phyloP scores from a whole-genome alignment of 1,284 basidiomycete genomes.

The Salmacisia buchloeana region DNA sequence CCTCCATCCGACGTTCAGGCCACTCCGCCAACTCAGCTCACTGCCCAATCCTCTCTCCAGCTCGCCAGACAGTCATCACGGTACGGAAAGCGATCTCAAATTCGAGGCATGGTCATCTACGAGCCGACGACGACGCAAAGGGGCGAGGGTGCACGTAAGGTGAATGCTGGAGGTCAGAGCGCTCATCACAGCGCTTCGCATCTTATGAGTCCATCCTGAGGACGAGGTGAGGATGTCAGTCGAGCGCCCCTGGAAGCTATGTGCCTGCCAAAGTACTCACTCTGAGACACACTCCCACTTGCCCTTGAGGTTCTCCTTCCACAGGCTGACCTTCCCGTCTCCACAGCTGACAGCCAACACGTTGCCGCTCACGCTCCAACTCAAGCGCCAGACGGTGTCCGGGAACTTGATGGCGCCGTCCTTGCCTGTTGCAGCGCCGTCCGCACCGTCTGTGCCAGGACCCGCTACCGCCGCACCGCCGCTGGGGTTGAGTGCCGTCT shows the following conservation, averaged over 20 bases:
- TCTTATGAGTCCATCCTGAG: neutral
- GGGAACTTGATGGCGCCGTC: slow-evolving; percentile 36
- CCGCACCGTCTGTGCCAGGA: slow-evolving; percentile 6
- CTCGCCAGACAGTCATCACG: no score
- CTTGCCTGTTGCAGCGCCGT: neutral
- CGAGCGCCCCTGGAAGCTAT: neutral
- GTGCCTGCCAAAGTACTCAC: slow-evolving; percentile 1
- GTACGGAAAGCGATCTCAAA: no score
- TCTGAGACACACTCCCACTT: slow-evolving; percentile 81
- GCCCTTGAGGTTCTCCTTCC: slow-evolving; percentile 95
- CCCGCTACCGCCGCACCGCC: slow-evolving; percentile 1
- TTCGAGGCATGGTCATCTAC: no score
- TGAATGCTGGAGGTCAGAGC: neutral
- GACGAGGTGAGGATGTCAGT: neutral
- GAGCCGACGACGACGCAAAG: no score
- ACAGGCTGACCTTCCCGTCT: slow-evolving; percentile 93
- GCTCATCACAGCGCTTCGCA: neutral
- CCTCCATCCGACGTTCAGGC: no score
- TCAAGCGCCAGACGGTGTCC: slow-evolving; percentile 78
- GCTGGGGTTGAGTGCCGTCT: slow-evolving; percentile 73
- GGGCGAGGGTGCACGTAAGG: neutral
- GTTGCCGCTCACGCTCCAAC: slow-evolving; percentile 94
- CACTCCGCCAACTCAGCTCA: no score
- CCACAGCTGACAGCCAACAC: slow-evolving; percentile 94
- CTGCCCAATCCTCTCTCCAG: no score